phyloP scores from a whole-genome alignment of 306 rosid genomes.

The Arachis hypogaea region DNA sequence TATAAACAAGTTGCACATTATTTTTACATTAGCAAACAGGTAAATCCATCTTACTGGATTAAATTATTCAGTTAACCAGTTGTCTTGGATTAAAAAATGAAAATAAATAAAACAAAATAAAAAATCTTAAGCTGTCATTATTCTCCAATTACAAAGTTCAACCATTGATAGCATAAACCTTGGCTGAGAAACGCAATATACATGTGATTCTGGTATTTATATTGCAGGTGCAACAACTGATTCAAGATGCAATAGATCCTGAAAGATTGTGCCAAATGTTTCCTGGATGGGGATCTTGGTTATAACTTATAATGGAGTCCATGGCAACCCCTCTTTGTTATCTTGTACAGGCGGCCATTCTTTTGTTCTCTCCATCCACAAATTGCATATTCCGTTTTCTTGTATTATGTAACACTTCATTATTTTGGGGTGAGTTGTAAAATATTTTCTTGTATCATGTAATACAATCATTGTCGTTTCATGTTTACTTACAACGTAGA shows the following conservation, averaged over 20 bases:
- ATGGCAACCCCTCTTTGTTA: constrained; percentile 1
- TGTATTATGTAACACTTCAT: no score
- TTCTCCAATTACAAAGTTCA: neutral
- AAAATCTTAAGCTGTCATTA: no score
- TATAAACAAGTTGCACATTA: neutral
- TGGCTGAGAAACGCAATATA: no score
- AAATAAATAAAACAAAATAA: no score
- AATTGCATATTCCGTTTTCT: neutral
- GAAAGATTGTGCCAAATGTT: constrained; percentile 86
- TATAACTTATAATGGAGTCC: constrained; percentile 42
- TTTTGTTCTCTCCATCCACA: neutral
- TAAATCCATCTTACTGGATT: constrained; percentile 4
- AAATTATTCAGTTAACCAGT: constrained; percentile 27
- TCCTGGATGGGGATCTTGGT: constrained; percentile 98
- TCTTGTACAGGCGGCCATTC: constrained; percentile 47
- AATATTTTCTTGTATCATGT: no score
- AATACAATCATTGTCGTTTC: no score
- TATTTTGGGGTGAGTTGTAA: no score
- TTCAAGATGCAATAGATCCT: constrained; percentile 90
- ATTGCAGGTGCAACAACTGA: constrained; percentile 85
- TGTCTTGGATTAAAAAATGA: neutral
- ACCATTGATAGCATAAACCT: neutral
- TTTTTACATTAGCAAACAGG: neutral
- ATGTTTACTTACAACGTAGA: no score
- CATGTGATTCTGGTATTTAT: constrained; percentile 5